phyloP scores from a whole-genome alignment of 179 eudicot species.

The Sideroxylon spinosum region DNA sequence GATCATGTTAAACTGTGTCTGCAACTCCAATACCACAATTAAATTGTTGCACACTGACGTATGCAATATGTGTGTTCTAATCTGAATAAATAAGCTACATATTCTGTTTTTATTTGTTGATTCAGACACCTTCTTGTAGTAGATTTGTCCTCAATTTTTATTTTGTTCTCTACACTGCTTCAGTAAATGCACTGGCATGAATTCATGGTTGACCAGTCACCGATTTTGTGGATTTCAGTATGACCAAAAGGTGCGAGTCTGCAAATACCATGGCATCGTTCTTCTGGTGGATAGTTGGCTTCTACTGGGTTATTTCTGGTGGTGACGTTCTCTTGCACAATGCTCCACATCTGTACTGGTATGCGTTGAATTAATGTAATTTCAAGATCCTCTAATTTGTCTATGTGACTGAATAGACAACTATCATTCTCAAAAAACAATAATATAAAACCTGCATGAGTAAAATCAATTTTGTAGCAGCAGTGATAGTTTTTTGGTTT shows the following conservation, averaged over 20 bases:
- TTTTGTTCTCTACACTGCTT: constrained; percentile 9
- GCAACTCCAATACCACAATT: background rate
- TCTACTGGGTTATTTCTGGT: constrained; percentile 90
- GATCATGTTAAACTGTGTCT: background rate
- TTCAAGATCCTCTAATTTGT: constrained; percentile 5
- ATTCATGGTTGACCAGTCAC: background rate
- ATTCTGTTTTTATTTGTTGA: background rate
- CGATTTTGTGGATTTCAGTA: constrained; percentile 36
- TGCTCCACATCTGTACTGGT: constrained; percentile 92
- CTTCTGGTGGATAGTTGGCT: constrained; percentile 97
- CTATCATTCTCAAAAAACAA: background rate
- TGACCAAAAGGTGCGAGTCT: constrained; percentile 70
- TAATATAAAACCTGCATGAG: background rate
- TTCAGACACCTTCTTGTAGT: background rate
- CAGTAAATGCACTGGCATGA: background rate
- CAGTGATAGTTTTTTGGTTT: background rate
- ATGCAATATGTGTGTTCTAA: background rate
- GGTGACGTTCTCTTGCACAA: constrained; percentile 61
- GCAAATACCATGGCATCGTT: constrained; percentile 81
- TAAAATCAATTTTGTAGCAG: background rate
- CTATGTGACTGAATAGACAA: background rate
- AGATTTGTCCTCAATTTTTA: background rate
- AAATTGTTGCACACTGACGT: background rate
- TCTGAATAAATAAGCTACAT: background rate
- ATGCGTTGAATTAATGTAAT: constrained; percentile 20